These are phyloP conservation scores for Neurospora terricola DNA, from an alignment of 495 filamentous ascomycete species.

Conservation along the genomic window DNA sequence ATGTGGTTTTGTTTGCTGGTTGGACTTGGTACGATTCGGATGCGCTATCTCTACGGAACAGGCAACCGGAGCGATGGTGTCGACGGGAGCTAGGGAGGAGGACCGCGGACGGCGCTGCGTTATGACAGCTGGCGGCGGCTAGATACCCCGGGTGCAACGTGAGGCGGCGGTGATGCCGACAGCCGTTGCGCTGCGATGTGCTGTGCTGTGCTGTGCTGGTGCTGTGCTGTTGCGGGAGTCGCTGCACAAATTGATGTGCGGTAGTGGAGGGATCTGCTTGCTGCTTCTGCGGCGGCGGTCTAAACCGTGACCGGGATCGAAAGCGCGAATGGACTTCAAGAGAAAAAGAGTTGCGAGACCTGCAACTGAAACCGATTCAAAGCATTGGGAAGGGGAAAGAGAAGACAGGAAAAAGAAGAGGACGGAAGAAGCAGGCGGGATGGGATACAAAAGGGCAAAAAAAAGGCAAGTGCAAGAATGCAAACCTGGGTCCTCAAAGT, in stretches of 20 bases:
- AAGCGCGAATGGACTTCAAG: neutral
- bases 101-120: neutral
- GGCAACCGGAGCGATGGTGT: neutral
- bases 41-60: constrained; percentile 2
- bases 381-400: neutral
- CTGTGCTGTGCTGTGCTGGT: neutral
- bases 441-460: constrained; percentile 12
- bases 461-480: neutral
- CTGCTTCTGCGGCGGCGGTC: neutral
- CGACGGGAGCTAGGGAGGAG: neutral
- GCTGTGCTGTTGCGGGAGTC: neutral
- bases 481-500: neutral
- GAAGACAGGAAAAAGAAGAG: neutral
- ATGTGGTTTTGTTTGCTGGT: neutral
- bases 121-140: neutral
- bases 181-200: neutral
- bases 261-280: neutral
- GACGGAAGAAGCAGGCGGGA: constrained; percentile 4
- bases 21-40: neutral
- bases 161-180: neutral
- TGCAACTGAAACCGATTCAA: neutral
- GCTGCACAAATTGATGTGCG: neutral
- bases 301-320: neutral
- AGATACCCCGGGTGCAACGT: neutral
- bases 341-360: neutral